Base-by-base conservation (phyloP, 192 early-diverging fungal species). In the Entomortierella lignicola region DNA sequence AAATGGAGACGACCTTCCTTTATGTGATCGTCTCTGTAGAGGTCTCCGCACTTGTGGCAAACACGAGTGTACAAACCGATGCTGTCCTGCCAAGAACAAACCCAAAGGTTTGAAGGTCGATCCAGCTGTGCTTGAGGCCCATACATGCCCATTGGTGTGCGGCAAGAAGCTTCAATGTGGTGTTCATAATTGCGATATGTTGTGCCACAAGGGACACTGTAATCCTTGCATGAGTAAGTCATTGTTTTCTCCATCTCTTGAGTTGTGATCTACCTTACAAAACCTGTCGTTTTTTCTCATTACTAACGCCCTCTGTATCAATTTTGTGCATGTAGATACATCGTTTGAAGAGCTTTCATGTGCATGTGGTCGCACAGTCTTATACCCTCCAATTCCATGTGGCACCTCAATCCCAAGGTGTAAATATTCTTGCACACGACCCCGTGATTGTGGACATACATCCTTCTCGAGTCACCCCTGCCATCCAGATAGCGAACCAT, bases 311-410 rank as follows among this genome's bases (percentile, higher is more conserved):
- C 6, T 7, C 1, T 10, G 12, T 25, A 20, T 44, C 23, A 23
- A 2, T 21, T 55, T 12, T 12, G 43, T 47, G 57, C 71, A 84
- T 88, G 54, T 62, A 81, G 85, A 88, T 55, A 92, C 94, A 1
- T 87, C 87, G 20, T 94, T 95, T 80, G 94, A 93, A 27, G 95
- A 97, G 69, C 82, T 96, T 10, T 81, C 91, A 20, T 99, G 97
- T 60, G 83, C 90, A 30, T 99, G 97, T 80, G 96, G 96, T 34
- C 85, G 87, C 10, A 95, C 95, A 0, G 86, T 89, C 17, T 55
- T 95, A 29, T 84, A 90, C 61, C 92, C 97, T 26, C 97, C 97
- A 4, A 92, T 98, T 63, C 84, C 93, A 18, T 99, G 97, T 67
- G 93, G 93, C 0, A 91, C 92, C 1, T 69, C 83, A 31, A 85